These are phyloP conservation scores for Tolypocladium ophioglossoides DNA, from an alignment of 2,329 filamentous ascomycete genomes.

Conservation along the genomic window DNA sequence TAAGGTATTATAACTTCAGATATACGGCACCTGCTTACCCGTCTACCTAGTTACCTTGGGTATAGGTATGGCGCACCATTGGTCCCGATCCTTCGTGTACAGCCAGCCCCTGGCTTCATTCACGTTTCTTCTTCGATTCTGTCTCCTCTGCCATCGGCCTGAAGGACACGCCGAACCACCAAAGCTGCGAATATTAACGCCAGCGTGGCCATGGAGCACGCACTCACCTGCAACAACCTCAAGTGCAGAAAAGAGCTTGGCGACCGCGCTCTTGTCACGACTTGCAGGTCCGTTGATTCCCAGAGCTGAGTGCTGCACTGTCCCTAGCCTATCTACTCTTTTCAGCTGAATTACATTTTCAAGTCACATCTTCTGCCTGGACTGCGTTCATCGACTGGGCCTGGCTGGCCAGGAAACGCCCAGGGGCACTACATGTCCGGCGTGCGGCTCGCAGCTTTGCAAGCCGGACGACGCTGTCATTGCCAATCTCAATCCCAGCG, in stretches of 20 bases:
- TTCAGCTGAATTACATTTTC: background rate
- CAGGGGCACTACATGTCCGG: constrained; percentile 53
- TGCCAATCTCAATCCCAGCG: constrained; percentile 63
- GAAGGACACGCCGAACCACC: background rate
- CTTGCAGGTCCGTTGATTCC: constrained; percentile 56
- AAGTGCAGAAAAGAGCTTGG: constrained; percentile 62
- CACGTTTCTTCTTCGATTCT: background rate
- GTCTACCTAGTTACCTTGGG: background rate
- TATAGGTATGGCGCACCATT: background rate
- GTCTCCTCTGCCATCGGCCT: background rate
- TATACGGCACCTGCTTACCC: background rate
- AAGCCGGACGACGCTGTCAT: constrained; percentile 68
- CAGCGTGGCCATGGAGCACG: constrained; percentile 54
- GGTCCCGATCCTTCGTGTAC: background rate
- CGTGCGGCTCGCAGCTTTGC: constrained; percentile 57
- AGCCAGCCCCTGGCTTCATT: background rate
- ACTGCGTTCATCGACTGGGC: constrained; percentile 57
- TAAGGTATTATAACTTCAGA: background rate
- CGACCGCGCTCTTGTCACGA: constrained; percentile 72
- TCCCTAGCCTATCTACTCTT: background rate
- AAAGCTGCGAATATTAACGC: background rate
- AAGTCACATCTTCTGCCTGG: constrained; percentile 77
- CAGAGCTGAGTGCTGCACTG: background rate
- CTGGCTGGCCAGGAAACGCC: constrained; percentile 34
- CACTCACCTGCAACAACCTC: constrained; percentile 68